Base-by-base conservation (phyloP, 192 early-diverging fungal genomes). In the Endogone sp. region DNA sequence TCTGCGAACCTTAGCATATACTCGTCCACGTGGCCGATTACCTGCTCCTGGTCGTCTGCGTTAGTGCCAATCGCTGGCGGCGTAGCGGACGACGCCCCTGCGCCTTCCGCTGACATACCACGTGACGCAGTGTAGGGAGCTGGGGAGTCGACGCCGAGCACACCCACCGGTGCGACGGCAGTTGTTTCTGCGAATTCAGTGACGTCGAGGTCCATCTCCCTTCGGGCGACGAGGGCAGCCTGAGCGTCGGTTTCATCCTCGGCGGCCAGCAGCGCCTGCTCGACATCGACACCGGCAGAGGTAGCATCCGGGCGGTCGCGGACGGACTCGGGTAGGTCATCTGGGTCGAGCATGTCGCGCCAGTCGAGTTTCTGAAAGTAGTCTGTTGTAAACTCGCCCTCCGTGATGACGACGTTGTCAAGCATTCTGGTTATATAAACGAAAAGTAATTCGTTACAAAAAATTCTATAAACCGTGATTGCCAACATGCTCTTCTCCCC, bases 381-480 rank as follows among this genome's bases (percentile, higher is more conserved):
- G 29, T 85, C 87, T 21, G 86, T 88, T 3, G 87, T 91, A 71
- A 95, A 93, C 10, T 81, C 85, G 29, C 90, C 91, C 62, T 92
- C 87, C 69, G 89, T 89, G 56, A 95, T 93, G 9, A 95, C 88
- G 4, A 93, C 75, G 60, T 92, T 84, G 74, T 93, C 91, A 2
- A 95, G 79, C 81, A 88, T 82, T 32, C 89, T 78, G 16, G n/a
- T n/a, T n/a, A 49, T 49, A 49, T 11, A 49, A 49, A 49, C 37
- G 37, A 16, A 1, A 16, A 1, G 37, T 11, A 49, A 16, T 6
- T 49, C n/a, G n/a, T n/a, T n/a, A n/a, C n/a, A n/a, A n/a, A n/a
- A n/a, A n/a, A n/a, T n/a, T n/a, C n/a, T n/a, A n/a, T n/a, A n/a
- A n/a, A n/a, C n/a, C n/a, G n/a, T n/a, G n/a, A n/a, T n/a, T n/a